These are phyloP conservation scores for Ichthyophonus hoferi DNA, from an alignment of 208 protist genomes.

Conservation along the genomic window DNA sequence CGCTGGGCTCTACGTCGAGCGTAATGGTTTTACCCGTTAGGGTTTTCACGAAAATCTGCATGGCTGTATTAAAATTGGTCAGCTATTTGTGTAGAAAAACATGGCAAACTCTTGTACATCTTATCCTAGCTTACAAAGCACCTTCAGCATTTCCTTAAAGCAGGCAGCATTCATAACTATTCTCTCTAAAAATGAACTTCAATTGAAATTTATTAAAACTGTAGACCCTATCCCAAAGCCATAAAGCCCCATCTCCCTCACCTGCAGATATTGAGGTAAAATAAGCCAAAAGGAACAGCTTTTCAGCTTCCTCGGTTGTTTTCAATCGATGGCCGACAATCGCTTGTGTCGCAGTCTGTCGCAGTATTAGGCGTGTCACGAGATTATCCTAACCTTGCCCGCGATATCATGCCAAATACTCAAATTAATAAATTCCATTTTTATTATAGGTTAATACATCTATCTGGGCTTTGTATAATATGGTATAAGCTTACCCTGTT, in stretches of 20 bases:
- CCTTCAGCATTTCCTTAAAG: neutral
- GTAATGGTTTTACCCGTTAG: constrained; percentile 63
- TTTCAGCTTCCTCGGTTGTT: neutral
- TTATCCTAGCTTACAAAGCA: too few species aligned
- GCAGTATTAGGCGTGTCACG: neutral
- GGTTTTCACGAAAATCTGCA: constrained; percentile 42
- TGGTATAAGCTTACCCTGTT: too few species aligned
- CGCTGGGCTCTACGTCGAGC: constrained; percentile 77
- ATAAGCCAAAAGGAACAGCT: neutral
- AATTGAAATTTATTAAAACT: neutral
- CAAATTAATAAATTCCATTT: too few species aligned
- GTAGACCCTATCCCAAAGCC: neutral
- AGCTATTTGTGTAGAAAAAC: too few species aligned
- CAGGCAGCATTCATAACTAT: neutral
- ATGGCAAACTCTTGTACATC: too few species aligned
- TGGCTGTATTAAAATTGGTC: neutral
- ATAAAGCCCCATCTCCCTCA: neutral
- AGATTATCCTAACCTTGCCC: too few species aligned
- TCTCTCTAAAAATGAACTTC: neutral
- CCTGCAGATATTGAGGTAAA: neutral
- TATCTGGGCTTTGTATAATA: too few species aligned
- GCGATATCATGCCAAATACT: too few species aligned
- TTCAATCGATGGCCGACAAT: neutral
- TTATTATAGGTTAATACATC: too few species aligned
- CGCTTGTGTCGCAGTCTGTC: neutral